phyloP scores from a whole-genome alignment of 805 yeast genomes.

The Barnettozyma botsteinii region DNA sequence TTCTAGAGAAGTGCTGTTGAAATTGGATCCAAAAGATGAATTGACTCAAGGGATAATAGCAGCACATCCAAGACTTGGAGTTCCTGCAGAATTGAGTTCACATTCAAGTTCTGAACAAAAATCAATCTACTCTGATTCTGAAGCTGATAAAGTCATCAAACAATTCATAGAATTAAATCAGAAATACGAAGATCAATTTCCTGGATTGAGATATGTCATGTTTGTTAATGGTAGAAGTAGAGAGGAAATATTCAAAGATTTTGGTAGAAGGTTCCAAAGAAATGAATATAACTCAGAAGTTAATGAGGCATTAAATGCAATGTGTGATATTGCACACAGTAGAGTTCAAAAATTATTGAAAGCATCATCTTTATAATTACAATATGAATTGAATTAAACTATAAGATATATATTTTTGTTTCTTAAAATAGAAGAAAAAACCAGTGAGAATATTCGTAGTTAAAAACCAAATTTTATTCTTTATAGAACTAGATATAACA shows the following conservation, averaged over 20 bases:
- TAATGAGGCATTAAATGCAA: slow-evolving; percentile 68
- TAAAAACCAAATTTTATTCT: not conserved
- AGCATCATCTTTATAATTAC: not conserved
- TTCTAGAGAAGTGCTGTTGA: slow-evolving; percentile 11
- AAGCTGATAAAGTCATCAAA: slow-evolving; percentile 35
- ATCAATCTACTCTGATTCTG: slow-evolving; percentile 49
- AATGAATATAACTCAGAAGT: slow-evolving; percentile 52
- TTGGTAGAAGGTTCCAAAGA: slow-evolving; percentile 52
- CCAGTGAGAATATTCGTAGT: too few species aligned
- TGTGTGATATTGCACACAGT: slow-evolving; percentile 89
- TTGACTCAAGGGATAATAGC: slow-evolving; percentile 50
- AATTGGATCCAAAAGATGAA: slow-evolving; percentile 13
- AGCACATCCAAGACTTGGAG: slow-evolving; percentile 89
- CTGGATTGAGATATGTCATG: slow-evolving; percentile 77
- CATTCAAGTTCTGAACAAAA: slow-evolving; percentile 73
- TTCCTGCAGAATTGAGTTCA: slow-evolving; percentile 47
- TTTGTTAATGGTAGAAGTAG: slow-evolving; percentile 83
- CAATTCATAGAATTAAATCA: slow-evolving; percentile 50
- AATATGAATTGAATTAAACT: too few species aligned
- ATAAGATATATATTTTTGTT: too few species aligned
- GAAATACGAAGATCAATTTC: slow-evolving; percentile 55
- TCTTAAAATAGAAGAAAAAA: too few species aligned
- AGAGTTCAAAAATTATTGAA: slow-evolving; percentile 49
- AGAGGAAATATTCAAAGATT: slow-evolving; percentile 54
- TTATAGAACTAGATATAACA: not conserved